Percentiles rank a stretch among this genome's conserved stretches.
Conservation (phyloP, 176 grass and related monocot genomes). For the Hordeum vulgare region DNA sequence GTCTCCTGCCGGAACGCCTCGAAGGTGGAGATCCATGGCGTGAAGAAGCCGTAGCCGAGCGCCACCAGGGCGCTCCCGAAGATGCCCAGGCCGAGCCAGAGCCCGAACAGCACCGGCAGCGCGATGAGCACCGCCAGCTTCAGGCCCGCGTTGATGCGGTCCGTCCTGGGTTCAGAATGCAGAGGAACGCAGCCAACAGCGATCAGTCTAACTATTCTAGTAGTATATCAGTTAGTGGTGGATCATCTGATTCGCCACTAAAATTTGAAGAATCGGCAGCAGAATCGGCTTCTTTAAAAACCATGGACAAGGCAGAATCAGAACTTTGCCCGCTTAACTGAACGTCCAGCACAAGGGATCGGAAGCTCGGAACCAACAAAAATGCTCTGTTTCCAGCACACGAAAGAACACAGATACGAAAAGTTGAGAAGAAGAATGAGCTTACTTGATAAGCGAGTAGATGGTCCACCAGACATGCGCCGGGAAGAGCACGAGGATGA, state of each 20-base stretch:
- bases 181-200: neutral
- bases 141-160: slow-evolving; percentile 55
- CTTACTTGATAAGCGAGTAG: slow-evolving; percentile 73
- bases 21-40: slow-evolving; percentile 92
- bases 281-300: neutral
- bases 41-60: slow-evolving; percentile 83
- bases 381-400: neutral
- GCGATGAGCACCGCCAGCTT: slow-evolving; percentile 61
- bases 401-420: neutral
- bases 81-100: slow-evolving; percentile 78
- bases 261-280: neutral
- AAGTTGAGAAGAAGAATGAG: neutral
- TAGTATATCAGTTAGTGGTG: neutral
- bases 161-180: slow-evolving; percentile 54
- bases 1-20: slow-evolving; percentile 86
- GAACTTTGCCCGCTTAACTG: neutral
- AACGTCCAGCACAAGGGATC: neutral
- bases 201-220: neutral
- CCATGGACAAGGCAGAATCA: neutral
- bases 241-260: neutral
- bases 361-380: neutral
- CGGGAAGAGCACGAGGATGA: slow-evolving; percentile 72
- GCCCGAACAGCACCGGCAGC: slow-evolving; percentile 60
- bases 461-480: slow-evolving; percentile 88
- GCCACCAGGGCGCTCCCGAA: slow-evolving; percentile 71